phyloP scores from a whole-genome alignment of 306 rosid genomes.

The Dicorynia guianensis region DNA sequence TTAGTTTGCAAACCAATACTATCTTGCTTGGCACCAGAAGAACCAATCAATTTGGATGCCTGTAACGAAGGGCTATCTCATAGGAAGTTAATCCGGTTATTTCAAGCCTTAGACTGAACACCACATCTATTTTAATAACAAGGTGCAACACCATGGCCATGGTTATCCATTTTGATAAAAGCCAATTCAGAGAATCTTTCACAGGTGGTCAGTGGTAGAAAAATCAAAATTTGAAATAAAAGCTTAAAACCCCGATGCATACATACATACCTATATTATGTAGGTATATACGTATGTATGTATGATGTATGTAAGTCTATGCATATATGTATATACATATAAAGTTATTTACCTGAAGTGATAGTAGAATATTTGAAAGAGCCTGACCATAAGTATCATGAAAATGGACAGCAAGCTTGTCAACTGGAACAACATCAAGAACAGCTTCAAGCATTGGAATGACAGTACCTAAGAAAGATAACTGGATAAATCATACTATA shows the following conservation, averaged over 20 bases:
- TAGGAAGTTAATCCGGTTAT: constrained; percentile 25
- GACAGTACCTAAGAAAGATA: constrained; percentile 62
- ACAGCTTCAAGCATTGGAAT: constrained; percentile 94
- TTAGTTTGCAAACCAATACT: constrained; percentile 30
- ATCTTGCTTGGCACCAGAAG: background rate
- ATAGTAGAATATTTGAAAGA: constrained; percentile 75
- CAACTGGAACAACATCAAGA: constrained; percentile 65
- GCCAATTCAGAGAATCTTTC: background rate
- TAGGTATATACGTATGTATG: no score
- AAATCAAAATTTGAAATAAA: background rate
- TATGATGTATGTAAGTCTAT: no score
- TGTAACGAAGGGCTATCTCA: background rate
- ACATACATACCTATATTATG: no score
- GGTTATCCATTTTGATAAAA: constrained; percentile 21
- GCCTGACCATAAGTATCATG: constrained; percentile 99
- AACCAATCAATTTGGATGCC: constrained; percentile 6
- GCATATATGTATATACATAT: no score
- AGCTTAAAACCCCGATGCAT: background rate
- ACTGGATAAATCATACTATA: constrained; percentile 25
- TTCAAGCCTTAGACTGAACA: constrained; percentile 7
- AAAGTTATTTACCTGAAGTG: constrained; percentile 73
- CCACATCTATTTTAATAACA: background rate
- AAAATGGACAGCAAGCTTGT: constrained; percentile 87
- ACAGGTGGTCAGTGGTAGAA: background rate
- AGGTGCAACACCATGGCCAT: constrained; percentile 18